phyloP scores from a whole-genome alignment of 2,329 filamentous ascomycete species.

The Hypocrella siamensis region DNA sequence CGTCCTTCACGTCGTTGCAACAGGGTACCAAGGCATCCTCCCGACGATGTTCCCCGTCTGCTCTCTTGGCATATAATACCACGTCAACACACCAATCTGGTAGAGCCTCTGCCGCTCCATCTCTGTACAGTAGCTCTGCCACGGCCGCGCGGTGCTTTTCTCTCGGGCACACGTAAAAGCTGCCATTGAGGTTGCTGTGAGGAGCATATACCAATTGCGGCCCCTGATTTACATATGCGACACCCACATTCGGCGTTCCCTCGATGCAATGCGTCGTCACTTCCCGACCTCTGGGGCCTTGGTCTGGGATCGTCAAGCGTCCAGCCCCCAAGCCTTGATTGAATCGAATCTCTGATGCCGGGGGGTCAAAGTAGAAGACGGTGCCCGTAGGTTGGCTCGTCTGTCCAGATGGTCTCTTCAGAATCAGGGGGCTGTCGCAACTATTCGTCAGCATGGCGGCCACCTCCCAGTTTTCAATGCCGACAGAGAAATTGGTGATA shows the following conservation, averaged over 20 bases:
- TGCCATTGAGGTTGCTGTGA: constrained; percentile 1
- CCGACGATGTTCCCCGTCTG: background rate
- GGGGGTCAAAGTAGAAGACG: constrained; percentile 2
- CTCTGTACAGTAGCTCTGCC: constrained; percentile 1
- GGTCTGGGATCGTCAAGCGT: background rate
- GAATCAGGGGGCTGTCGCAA: constrained; percentile 1
- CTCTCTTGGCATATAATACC: constrained; percentile 2
- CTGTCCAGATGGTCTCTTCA: background rate
- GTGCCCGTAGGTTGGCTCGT: background rate
- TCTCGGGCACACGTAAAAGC: constrained; percentile 2
- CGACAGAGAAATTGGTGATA: constrained; percentile 1
- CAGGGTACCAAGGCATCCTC: constrained; percentile 1
- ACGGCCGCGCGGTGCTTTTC: background rate
- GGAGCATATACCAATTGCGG: constrained; percentile 1
- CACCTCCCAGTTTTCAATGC: constrained; percentile 3
- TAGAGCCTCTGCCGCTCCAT: background rate
- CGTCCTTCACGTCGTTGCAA: constrained; percentile 1
- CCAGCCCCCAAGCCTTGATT: background rate
- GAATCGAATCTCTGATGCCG: background rate
- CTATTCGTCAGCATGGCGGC: background rate
- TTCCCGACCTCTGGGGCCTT: constrained; percentile 1
- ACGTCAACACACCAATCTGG: constrained; percentile 2
- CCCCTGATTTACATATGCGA: constrained; percentile 1
- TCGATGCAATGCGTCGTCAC: constrained; percentile 2
- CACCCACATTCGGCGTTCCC: constrained; percentile 1